Evolutionary conservation across 106 monocot species (phyloP).

Genomic region (Agapanthus africanus): DNA sequence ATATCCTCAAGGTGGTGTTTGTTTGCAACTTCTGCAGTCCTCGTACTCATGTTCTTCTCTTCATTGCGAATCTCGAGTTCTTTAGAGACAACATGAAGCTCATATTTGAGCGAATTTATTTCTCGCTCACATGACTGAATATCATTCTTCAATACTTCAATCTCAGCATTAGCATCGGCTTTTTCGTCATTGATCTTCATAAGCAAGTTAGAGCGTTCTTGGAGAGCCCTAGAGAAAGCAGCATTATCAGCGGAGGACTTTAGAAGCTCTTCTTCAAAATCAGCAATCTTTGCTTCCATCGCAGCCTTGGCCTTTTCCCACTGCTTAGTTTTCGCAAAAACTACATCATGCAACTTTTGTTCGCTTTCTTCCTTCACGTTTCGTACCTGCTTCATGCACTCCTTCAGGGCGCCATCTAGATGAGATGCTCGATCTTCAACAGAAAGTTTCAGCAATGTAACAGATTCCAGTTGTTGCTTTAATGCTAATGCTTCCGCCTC

Average conservation of each 20-base stretch:
- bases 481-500: slow-evolving; percentile 49
- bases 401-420: slow-evolving; percentile 56
- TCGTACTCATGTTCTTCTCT: slow-evolving; percentile 63
- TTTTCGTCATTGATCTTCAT: slow-evolving; percentile 52
- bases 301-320: slow-evolving; percentile 44
- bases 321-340: slow-evolving; percentile 53
- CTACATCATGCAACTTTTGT: slow-evolving; percentile 47
- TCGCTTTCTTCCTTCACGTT: slow-evolving; percentile 58
- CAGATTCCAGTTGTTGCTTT: slow-evolving; percentile 49
- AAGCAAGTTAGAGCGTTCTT: slow-evolving; percentile 39
- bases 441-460: slow-evolving; percentile 34
- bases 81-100: slow-evolving; percentile 50
- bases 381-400: slow-evolving; percentile 58
- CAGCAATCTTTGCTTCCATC: slow-evolving; percentile 35
- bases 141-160: slow-evolving; percentile 43
- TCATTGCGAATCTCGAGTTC: slow-evolving; percentile 68
- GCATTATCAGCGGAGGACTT: slow-evolving; percentile 42
- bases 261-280: slow-evolving; percentile 37
- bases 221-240: slow-evolving; percentile 45
- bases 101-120: slow-evolving; percentile 53
- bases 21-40: slow-evolving; percentile 51
- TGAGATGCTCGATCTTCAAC: slow-evolving; percentile 45
- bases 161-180: slow-evolving; percentile 37
- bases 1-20: slow-evolving; percentile 60
- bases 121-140: slow-evolving; percentile 58